Evolutionary conservation across 2,329 filamentous ascomycete genomes (phyloP), one percentile per base, ranked within the genome.

Genomic region (Pseudogymnoascus pannorum): DNA sequence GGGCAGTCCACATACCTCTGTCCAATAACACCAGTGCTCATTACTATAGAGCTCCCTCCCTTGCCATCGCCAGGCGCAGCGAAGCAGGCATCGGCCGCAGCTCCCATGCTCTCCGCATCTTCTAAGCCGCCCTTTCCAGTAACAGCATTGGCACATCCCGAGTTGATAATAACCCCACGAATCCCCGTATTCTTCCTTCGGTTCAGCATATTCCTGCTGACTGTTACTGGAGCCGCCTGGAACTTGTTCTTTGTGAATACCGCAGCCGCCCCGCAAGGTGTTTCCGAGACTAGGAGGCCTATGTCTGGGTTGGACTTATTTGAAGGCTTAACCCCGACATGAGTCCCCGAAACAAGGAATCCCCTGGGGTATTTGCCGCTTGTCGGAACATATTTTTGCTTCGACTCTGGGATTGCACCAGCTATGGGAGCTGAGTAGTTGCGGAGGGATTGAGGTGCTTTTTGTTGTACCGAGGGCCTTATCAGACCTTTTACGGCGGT

Each of bases 211-310:
- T 87, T 81, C 65, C 86, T 82, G 74, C 89, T 93, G 64, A 96
- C 89, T 29, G 90, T 91, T 48, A 99, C 93, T 4, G 94, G 94
- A 9, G 94, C 94, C 16, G 94, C 94, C 76, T 97, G 92, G 77
- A 99, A 99, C 75, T 93, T 92, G 79, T 99, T 99, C 75, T 92
- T 95, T 60, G 94, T 99, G 78, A 97, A 97, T 51, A 97, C 92
- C 5, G 92, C 94, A 0, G 92, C 91, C 8, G 88, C 92, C 5
- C 90, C 83, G 74, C 92, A 97, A 60, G 92, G 91, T 59, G 81
- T 81, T 69, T 96, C 91, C 5, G 94, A 97, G 16, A 88, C 87
- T 66, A 99, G 83, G 67, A 99, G 82, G 35, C 92, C 91, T 58
- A 99, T 83, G 73, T 99, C 94, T 31, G 93, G 92, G 75, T 92